phyloP scores from a whole-genome alignment of 2,329 filamentous ascomycete species.

The Fusarium sp. region DNA sequence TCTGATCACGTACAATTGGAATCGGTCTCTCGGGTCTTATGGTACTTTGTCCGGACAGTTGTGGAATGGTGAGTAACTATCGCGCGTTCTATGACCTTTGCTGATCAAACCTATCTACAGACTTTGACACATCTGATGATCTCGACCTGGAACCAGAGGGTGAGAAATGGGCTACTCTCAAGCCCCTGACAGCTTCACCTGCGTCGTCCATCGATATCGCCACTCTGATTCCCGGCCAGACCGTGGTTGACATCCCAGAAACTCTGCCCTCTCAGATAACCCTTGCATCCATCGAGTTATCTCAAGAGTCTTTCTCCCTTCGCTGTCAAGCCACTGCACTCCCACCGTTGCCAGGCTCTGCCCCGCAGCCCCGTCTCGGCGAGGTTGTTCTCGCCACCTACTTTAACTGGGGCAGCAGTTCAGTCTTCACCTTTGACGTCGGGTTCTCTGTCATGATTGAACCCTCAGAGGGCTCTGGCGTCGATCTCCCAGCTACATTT shows the following conservation, averaged over 20 bases:
- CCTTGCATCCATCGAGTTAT: background rate
- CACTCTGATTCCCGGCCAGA: background rate
- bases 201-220: background rate
- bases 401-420: background rate
- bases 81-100: rapidly evolving
- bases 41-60: background rate
- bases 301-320: background rate
- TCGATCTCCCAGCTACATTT: background rate
- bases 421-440: background rate
- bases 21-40: background rate
- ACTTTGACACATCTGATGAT: background rate
- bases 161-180: background rate
- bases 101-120: background rate
- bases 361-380: background rate
- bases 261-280: background rate
- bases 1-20: background rate
- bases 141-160: background rate
- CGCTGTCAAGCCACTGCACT: background rate
- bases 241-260: background rate
- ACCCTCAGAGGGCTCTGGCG: background rate
- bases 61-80: background rate
- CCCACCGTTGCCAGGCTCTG: background rate
- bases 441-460: background rate
- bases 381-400: background rate
- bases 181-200: background rate